Evolutionary conservation across 208 protist genomes (phyloP), one percentile per base, ranked within the genome.

Genomic region (Trypanosoma mega): DNA sequence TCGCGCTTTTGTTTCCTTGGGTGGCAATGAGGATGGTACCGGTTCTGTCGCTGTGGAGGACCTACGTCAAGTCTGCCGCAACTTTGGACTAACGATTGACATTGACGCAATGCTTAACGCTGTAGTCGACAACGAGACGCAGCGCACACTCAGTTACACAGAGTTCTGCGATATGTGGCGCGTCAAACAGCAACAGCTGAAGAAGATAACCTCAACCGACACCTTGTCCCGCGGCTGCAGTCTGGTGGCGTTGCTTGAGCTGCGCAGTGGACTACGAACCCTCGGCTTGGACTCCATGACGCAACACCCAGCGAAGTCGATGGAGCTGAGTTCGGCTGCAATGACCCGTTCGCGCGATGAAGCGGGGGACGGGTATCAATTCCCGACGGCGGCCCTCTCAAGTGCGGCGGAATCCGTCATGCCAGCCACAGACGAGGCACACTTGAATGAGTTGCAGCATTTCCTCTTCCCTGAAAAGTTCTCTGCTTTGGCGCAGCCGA

Each of bases 61-160:
- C 45, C 67, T 94, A 48, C 66, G 73, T n/a, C 65, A 80, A n/a
- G 77, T 70, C 30, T 74, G 87, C 20, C 72, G 56, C 14, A 58
- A 80, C 45, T 94, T 92, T 49, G 76, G 72, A 29, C 75, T 94
- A n/a, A 90, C 81, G 8, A 76, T 94, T 55, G 87, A 94, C 70
- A 77, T 91, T 26, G 80, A 85, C 56, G 56, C 57, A 31, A 82
- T 86, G 78, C 78, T 89, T 31, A 59, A 46, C 34, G 61, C 53
- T 34, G 70, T 82, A 0, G 41, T 43, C 1, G 86, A 93, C 39
- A 68, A 79, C 37, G 73, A 90, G 44, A 64, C 61, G 56, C 68
- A 60, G 23, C 74, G 58, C 31, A 72, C 75, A 60, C 63, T 93
- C 9, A 68, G 74, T 72, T 93, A 85, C 68, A 36, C 63, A 1